Conservation (phyloP, 1,284 basidiomycete genomes). For the Anthracocystis panici-leucophaei region DNA sequence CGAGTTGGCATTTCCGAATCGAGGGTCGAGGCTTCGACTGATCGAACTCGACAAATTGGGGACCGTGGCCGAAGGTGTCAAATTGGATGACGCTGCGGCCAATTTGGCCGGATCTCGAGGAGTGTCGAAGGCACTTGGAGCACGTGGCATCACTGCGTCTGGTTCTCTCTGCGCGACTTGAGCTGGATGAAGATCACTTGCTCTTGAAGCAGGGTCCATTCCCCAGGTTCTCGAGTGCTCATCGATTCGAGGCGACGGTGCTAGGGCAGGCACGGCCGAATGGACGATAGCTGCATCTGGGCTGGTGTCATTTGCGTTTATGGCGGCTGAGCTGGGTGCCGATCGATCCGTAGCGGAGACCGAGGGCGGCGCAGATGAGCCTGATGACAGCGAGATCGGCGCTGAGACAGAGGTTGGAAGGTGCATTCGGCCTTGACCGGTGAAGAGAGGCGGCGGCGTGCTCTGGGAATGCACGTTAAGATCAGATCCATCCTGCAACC, state of each 20-base stretch:
- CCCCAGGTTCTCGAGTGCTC: slow-evolving; percentile 12
- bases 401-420: slow-evolving; percentile 26
- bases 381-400: slow-evolving; percentile 11
- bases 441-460: not conserved
- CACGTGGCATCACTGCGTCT: slow-evolving; percentile 27
- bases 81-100: slow-evolving; percentile 28
- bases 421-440: not conserved
- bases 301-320: not conserved
- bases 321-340: not conserved
- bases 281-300: not conserved
- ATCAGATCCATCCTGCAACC: slow-evolving; percentile 11
- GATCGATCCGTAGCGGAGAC: not conserved
- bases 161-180: slow-evolving; percentile 10
- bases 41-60: slow-evolving; percentile 35
- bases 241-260: slow-evolving; percentile 42
- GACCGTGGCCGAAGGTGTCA: slow-evolving; percentile 35
- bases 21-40: slow-evolving; percentile 24
- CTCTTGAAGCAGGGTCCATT: not conserved
- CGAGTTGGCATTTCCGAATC: slow-evolving; percentile 40
- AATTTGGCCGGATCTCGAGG: slow-evolving; percentile 54
- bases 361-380: not conserved
- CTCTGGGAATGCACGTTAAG: not conserved
- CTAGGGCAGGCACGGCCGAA: slow-evolving; percentile 11
- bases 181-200: not conserved
- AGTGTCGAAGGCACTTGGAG: slow-evolving; percentile 48